A percentile compares a stretch with the other conserved stretches of the same genome.
Conservation (phyloP, 106 monocot genomes). For the Dendrobium nobile region DNA sequence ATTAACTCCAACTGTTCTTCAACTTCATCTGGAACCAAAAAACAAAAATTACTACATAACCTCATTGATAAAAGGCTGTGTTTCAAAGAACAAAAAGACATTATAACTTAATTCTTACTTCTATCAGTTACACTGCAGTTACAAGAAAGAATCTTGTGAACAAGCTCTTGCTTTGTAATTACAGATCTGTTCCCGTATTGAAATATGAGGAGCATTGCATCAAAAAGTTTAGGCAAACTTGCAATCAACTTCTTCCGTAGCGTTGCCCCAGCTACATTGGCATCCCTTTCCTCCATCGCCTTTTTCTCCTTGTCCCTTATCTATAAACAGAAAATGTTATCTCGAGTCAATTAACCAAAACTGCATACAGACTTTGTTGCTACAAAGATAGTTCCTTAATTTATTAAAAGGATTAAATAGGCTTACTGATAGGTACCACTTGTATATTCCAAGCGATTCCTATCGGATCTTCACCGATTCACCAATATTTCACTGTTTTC, state of each 20-base stretch:
- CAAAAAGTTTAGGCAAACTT: conserved; percentile 63
- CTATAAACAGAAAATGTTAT: conserved; percentile 15
- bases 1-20: conserved; percentile 75
- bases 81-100: background rate
- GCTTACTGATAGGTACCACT: too few species aligned
- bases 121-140: conserved; percentile 54
- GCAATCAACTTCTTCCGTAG: conserved; percentile 51
- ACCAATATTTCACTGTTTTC: too few species aligned
- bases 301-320: conserved; percentile 69
- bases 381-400: background rate
- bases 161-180: conserved; percentile 75
- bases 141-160: conserved; percentile 65
- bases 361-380: background rate
- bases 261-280: conserved; percentile 26
- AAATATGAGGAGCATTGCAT: conserved; percentile 64
- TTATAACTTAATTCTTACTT: conserved; percentile 30
- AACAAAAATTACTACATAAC: background rate
- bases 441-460: too few species aligned
- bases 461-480: too few species aligned
- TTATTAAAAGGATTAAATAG: background rate
- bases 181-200: conserved; percentile 53
- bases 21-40: conserved; percentile 52
- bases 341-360: background rate
- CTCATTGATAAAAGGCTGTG: background rate
- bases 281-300: conserved; percentile 36